phyloP scores from a whole-genome alignment of 768 basidiomycete genomes.

The Termitomyces sp. region DNA sequence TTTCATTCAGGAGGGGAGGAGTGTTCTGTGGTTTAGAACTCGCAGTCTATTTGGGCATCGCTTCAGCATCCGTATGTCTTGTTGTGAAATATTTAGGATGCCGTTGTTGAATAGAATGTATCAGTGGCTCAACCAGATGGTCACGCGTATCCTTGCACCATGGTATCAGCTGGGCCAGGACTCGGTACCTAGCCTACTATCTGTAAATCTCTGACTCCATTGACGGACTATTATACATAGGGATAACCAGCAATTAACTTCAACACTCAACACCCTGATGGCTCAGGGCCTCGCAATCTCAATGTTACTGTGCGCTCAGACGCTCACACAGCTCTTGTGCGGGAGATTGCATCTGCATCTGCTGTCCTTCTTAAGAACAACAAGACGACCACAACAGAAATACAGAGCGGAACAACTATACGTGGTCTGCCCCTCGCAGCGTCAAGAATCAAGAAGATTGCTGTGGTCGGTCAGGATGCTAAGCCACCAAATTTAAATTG shows the following conservation, averaged over 20 bases:
- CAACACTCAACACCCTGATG: slow-evolving; percentile 41
- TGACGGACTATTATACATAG: slow-evolving; percentile 17
- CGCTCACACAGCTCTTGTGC: slow-evolving; percentile 45
- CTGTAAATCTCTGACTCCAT: not conserved
- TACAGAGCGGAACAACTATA: slow-evolving; percentile 25
- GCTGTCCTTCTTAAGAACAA: slow-evolving; percentile 69
- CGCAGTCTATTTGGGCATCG: slow-evolving; percentile 30
- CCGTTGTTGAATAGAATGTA: not conserved
- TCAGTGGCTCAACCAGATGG: slow-evolving; percentile 43
- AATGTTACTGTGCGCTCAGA: slow-evolving; percentile 37
- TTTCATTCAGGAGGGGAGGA: slow-evolving; percentile 31
- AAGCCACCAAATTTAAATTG: slow-evolving; percentile 42
- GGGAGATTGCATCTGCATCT: slow-evolving; percentile 61
- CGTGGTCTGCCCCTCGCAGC: slow-evolving; percentile 39
- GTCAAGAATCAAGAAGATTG: slow-evolving; percentile 48
- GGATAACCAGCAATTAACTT: slow-evolving; percentile 43
- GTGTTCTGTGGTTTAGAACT: slow-evolving; percentile 25
- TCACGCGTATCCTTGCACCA: slow-evolving; percentile 36
- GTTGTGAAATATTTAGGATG: not conserved
- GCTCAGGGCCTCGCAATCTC: slow-evolving; percentile 39
- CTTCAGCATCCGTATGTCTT: slow-evolving; percentile 23
- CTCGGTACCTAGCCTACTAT: slow-evolving; percentile 19
- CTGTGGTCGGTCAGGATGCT: slow-evolving; percentile 57
- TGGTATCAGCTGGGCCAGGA: slow-evolving; percentile 48
- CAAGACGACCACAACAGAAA: slow-evolving; percentile 30